Evolutionary conservation across 345 rosid species (phyloP).

Genomic region (Aquilaria sinensis): DNA sequence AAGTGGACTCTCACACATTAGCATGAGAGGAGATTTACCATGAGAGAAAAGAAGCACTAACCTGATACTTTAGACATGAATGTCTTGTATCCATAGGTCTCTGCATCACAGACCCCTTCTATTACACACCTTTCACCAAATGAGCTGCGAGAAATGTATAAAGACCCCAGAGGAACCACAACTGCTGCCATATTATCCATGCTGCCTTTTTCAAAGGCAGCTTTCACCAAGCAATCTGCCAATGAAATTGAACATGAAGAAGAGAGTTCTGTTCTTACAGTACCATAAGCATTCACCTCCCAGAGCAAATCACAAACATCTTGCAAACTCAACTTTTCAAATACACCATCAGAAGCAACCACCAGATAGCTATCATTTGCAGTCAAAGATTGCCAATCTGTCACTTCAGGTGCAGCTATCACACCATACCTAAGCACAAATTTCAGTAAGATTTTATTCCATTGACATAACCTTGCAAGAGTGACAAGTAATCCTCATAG

Average conservation of each 20-base stretch:
- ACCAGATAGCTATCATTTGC: conserved; percentile 79
- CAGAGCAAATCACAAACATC: conserved; percentile 77
- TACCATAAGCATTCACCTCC: conserved; percentile 44
- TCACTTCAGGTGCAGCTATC: conserved; percentile 83
- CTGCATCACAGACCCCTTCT: conserved; percentile 27
- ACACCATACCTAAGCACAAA: conserved; percentile 63
- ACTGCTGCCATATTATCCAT: conserved; percentile 82
- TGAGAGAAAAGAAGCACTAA: neutral
- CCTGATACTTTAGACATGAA: conserved; percentile 8
- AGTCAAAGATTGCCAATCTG: conserved; percentile 66
- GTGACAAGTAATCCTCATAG: too few species aligned
- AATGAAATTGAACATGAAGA: conserved; percentile 62
- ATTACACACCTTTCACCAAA: conserved; percentile 27
- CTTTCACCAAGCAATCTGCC: conserved; percentile 75
- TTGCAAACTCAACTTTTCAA: conserved; percentile 70
- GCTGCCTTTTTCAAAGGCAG: conserved; percentile 75
- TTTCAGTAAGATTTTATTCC: conserved; percentile 5
- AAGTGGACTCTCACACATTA: neutral
- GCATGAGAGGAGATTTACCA: conserved; percentile 18
- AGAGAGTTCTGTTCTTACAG: conserved; percentile 34
- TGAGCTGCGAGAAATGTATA: conserved; percentile 34
- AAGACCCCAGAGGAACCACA: conserved; percentile 63
- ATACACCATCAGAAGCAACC: conserved; percentile 93
- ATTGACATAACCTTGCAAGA: too few species aligned
- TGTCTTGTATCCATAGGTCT: conserved; percentile 25